Evolutionary conservation across 192 early-diverging fungal species (phyloP), one percentile per base, ranked within the genome.

Genomic region (Spinellus fusiger): DNA sequence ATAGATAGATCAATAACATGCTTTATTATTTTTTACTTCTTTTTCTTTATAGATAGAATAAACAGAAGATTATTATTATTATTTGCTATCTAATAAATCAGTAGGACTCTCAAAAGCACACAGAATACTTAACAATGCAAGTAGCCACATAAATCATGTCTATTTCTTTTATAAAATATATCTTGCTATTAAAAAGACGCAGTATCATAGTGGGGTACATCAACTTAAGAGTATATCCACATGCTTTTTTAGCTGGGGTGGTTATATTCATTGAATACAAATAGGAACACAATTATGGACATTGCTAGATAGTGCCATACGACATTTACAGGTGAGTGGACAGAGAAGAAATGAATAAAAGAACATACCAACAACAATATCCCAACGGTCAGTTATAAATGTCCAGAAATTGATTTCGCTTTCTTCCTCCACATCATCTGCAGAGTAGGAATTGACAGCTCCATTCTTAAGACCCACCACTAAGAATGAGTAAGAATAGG

Each of bases 381-480:
- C 59, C 59, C 59, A 61, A 35, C 40, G 48, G 22, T 61, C 59
- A 31, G 40, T 31, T 32, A 33, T 32, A 50, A 61, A 51, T 49
- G 59, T 61, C 59, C 31, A 34, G 28, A 61, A 38, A 34, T 61
- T 61, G 7, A 61, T 16, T 52, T 33, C 32, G 13, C 35, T 61
- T 37, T 33, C 32, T 1, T 49, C 20, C 18, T 61, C 59, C 9
- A 23, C 23, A 51, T 32, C 31, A 37, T 61, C 49, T 20, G 51
- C 20, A 37, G 16, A 44, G 34, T 61, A 61, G n/a, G 59, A 50
- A 35, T 50, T 51, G 3, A 61, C 34, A 3, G 27, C 20, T 16
- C 38, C 38, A 49, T 51, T 51, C 13, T 61, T 61, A 16, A 51
- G 18, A 23, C 29, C 31, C 34, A 61, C 32, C 6, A 47, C 59